Base-by-base conservation (phyloP, 1,284 basidiomycete genomes). In the Ganoderma multipileum region DNA sequence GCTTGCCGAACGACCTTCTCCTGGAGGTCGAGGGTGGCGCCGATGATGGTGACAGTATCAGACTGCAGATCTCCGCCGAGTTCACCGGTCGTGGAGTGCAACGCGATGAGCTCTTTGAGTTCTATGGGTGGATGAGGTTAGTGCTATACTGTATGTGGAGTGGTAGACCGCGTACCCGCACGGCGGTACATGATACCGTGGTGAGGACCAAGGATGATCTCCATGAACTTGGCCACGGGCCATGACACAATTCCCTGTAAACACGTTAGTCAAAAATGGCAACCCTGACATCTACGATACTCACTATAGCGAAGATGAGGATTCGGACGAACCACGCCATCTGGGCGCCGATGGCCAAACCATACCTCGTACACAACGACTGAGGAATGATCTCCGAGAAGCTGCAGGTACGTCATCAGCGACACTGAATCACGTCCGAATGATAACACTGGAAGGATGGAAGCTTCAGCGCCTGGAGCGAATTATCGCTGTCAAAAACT, bases 361-460 rank as follows among this genome's bases (percentile, higher is more conserved):
- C 97, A 82, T 97, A 92, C 23, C 96, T 90, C 20, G 96, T 96
- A 78, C 95, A 98, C 5, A 97, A 80, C 2, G 91, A 93, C 80
- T 95, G 89, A 0, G 96, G 96, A 69, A 98, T 97, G 72, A 98
- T 94, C 81, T 98, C 96, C 52, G 93, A 84, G 78, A 95, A 95
- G 71, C 94, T 93, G 73, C 1, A 64, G 20, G 18, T 16, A n/a
- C 11, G 3, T 38, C 20, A 16, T 71, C 38, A 68, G 63, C 47
- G 47, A 39, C n/a, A 41, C 16, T 18, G 30, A 30, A 30, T 55
- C 28, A 18, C 52, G 16, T 55, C 26, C 28, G 5, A 33, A 33
- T 16, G 52, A 55, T 8, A 20, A 28, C 14, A 30, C 3, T 20
- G 7, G 30, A 55, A 33, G 14, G 28, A 55, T 14, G 52, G 20